These are phyloP conservation scores for Phyllostachys edulis DNA, from an alignment of 176 grass and related monocot species.

Conservation along the genomic window DNA sequence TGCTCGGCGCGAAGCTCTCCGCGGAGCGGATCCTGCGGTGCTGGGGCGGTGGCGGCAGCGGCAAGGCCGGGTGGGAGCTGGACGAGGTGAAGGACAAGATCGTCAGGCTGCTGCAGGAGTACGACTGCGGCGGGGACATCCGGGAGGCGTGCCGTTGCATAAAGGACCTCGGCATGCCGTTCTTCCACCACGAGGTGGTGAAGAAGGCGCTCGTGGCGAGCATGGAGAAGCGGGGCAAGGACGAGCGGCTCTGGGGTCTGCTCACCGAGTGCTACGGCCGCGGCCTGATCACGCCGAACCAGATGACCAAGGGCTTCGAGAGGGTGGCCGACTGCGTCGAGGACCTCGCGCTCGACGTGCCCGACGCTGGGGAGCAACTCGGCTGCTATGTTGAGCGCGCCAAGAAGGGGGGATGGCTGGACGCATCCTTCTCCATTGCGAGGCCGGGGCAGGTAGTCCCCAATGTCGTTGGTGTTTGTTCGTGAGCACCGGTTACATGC, in stretches of 20 bases:
- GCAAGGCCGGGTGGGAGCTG: slow-evolving; percentile 63
- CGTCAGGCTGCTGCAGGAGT: slow-evolving; percentile 67
- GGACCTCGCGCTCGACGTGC: slow-evolving; percentile 78
- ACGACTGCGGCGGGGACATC: slow-evolving; percentile 67
- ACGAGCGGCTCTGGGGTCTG: slow-evolving; percentile 48
- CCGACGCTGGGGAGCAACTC: slow-evolving; percentile 55
- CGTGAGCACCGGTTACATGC: slow-evolving; percentile 26
- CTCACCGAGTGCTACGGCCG: slow-evolving; percentile 64
- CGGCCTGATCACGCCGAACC: slow-evolving; percentile 65
- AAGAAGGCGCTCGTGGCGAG: slow-evolving; percentile 72
- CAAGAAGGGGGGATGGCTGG: slow-evolving; percentile 62
- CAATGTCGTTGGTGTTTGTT: slow-evolving; percentile 21
- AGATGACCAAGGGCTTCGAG: slow-evolving; percentile 74
- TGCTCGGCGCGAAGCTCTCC: slow-evolving; percentile 55
- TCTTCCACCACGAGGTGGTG: slow-evolving; percentile 90
- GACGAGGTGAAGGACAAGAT: slow-evolving; percentile 70
- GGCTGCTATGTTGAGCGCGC: slow-evolving; percentile 56
- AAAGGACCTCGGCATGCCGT: slow-evolving; percentile 73
- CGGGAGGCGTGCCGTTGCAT: slow-evolving; percentile 69
- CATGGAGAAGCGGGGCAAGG: slow-evolving; percentile 73
- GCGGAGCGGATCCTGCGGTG: slow-evolving; percentile 75
- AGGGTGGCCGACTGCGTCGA: slow-evolving; percentile 59
- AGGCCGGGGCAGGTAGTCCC: slow-evolving; percentile 11
- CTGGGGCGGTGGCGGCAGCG: slow-evolving; percentile 66
- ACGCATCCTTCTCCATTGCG: slow-evolving; percentile 30